Conservation (phyloP, 106 monocot genomes). For the Vanilla planifolia region DNA sequence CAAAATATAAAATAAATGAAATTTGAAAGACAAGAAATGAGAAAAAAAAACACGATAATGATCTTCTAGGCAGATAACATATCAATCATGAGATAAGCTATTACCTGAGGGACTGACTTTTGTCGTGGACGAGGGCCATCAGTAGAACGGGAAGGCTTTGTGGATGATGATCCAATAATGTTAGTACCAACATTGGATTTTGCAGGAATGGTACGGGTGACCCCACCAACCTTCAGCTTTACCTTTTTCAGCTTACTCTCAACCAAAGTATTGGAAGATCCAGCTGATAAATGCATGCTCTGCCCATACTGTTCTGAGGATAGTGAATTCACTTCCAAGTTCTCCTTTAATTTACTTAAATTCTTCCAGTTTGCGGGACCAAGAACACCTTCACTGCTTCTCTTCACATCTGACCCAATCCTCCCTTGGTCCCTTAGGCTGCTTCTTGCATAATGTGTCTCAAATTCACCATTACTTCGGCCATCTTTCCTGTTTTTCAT, state of each 20-base stretch:
- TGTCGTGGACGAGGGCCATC: conserved; percentile 36
- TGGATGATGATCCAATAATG: conserved; percentile 9
- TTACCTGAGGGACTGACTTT: conserved; percentile 42
- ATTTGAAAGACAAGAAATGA: no score
- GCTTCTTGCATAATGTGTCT: conserved; percentile 20
- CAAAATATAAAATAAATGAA: no score
- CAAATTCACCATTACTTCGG: conserved; percentile 21
- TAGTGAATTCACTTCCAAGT: conserved; percentile 16
- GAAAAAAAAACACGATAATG: no score
- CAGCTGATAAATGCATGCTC: conserved; percentile 7
- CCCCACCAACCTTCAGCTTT: conserved; percentile 72
- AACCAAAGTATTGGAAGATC: conserved; percentile 11
- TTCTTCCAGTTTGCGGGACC: conserved; percentile 36
- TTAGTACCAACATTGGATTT: conserved; percentile 32
- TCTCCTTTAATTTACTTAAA: conserved; percentile 16
- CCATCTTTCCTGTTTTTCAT: conserved; percentile 33
- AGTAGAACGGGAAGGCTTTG: conserved; percentile 22
- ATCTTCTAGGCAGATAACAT: no score
- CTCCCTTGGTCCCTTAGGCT: conserved; percentile 15
- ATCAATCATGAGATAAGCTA: neutral
- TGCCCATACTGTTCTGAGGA: neutral
- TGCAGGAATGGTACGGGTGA: conserved; percentile 55
- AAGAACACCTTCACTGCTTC: conserved; percentile 36
- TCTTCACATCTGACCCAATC: conserved; percentile 16
- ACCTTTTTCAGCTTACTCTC: conserved; percentile 60